Base-by-base conservation (phyloP, 257 asterid genomes). In the Apocynum venetum region DNA sequence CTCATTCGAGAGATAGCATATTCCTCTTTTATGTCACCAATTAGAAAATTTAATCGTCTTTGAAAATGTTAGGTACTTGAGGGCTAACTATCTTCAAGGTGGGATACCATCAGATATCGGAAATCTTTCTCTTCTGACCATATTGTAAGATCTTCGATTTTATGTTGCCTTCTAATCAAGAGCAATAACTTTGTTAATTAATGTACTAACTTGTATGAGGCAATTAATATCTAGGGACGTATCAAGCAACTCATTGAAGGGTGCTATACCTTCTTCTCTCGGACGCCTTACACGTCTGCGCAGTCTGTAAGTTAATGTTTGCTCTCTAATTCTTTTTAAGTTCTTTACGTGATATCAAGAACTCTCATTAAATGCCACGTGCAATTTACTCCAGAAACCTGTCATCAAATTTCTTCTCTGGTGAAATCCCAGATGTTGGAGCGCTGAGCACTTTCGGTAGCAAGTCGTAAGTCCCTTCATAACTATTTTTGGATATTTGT, bases 361-460 rank as follows among this genome's bases (percentile, higher is more conserved):
- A 66, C 40, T 41, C 31, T 66, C 0, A 15, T 6, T 14, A 13
- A 1, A 17, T 41, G 14, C n/a, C 48, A 8, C 36, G 52, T 78
- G 71, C 35, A 47, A 53, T 74, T 43, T 71, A 70, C 61, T 78
- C 35, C 88, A 96, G 99, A 74, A 96, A 96, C 78, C 78, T 96
- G 89, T 96, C 99, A 7, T 82, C 97, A 65, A 96, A 96, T 83
- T 96, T 92, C 88, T 84, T 96, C 84, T 88, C 97, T 1, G 99
- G 99, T 65, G 97, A 93, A 91, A 93, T 96, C 57, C 99, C 99
- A 5, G 92, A 96, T 83, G 83, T 96, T 79, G 99, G 99, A 80
- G 89, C 85, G 35, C 89, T 96, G 44, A 91, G 97, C 93, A 90
- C 92, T 61, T 96, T 96, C 41, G 89, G 94, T 46, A 83, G 76